Base-by-base conservation (phyloP, 371 early-diverging fungal species). In the Circinella umbellata region DNA sequence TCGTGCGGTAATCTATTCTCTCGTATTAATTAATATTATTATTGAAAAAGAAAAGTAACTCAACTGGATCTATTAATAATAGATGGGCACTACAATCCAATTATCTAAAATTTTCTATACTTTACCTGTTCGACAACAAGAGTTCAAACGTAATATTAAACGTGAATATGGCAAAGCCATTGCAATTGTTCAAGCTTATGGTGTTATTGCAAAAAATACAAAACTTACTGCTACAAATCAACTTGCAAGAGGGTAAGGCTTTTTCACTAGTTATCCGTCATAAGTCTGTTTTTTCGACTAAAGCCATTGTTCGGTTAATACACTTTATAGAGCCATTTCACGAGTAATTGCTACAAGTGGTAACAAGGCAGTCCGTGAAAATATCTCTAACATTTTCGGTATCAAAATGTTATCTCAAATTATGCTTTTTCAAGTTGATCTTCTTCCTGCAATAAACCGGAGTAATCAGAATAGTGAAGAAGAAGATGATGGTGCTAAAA, bases 51-150 rank as follows among this genome's bases (percentile, higher is more conserved):
- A 27, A 27, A 27, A 27, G 2, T 2, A 27, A 27, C 27, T 27
- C 27, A 27, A 27, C 27, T 27, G 27, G 27, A 27, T 27, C 0
- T 27, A 27, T 27, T 2, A 27, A 27, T 27, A 27, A 9, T 42
- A 85, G 80, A 68, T 57, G 69, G 99, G 99, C 4, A 98, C 99
- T 4, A 96, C 95, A 0, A 86, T 99, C 5, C 80, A 80, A 27
- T 71, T 99, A 46, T 69, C 74, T 13, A 86, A 91, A 27, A 72
- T 99, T 38, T 99, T 99, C 78, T 86, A 91, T 15, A 76, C 87
- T 7, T 83, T 96, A 75, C 99, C 99, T 4, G 97, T 99, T 4
- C 89, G 99, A n/a, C 80, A 83, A 51, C 85, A 84, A 47, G 98
- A 98, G 68, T 92, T 96, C 72, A 90, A 91, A 68, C 90, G 90